Evolutionary conservation across 108 stramenopile genomes (phyloP).

Genomic region (Nitzschia putrida): DNA sequence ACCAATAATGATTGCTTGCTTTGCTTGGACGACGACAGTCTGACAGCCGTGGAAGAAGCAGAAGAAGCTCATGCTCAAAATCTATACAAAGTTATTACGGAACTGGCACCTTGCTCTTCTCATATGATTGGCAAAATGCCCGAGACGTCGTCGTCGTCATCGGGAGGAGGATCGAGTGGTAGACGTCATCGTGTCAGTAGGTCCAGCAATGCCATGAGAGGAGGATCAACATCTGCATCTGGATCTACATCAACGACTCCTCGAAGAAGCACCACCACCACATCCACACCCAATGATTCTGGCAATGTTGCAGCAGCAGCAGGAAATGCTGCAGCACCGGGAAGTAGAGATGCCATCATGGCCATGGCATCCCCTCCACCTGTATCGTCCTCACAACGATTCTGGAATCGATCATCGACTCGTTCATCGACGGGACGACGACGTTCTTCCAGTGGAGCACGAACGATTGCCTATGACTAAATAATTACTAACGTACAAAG

Average conservation of each 20-base stretch:
- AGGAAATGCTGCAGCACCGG: background rate
- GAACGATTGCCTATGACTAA: background rate
- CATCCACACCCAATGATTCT: background rate
- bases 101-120: background rate
- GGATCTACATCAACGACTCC: background rate
- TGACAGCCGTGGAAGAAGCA: slow-evolving; percentile 20
- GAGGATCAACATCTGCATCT: background rate
- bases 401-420: slow-evolving; percentile 19
- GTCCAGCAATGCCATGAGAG: background rate
- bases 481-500: too few relatives aligned
- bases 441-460: background rate
- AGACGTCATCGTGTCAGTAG: background rate
- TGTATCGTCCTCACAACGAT: slow-evolving; percentile 15
- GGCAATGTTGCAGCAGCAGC: background rate
- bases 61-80: slow-evolving; percentile 22
- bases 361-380: slow-evolving; percentile 1
- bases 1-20: too few relatives aligned
- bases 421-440: background rate
- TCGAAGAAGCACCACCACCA: background rate
- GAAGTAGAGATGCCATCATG: background rate
- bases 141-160: background rate
- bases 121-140: slow-evolving; percentile 7
- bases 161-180: background rate
- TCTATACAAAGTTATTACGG: slow-evolving; percentile 10
- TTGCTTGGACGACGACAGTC: too few relatives aligned